Base-by-base conservation (phyloP, 176 grass and related monocot genomes). In the Olyra latifolia region DNA sequence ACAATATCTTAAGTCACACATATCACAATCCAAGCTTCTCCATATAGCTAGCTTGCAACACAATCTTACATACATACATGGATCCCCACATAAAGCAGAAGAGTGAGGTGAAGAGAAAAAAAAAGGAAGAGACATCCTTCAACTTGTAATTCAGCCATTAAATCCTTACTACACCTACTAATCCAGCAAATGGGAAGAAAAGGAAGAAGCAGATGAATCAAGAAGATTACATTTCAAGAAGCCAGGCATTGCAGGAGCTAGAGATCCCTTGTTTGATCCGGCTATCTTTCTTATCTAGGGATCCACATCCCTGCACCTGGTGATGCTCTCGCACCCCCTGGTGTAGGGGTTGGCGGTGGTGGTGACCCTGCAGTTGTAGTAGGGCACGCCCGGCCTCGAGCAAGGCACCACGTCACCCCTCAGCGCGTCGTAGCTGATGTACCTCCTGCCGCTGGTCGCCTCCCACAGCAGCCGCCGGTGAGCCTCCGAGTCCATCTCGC, bases 401-500 rank as follows among this genome's bases (percentile, higher is more conserved):
- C 95, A 98, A 45, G 95, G 92, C 83, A 98, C 92, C 45, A 79
- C 82, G 58, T 98, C 92, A 44, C 90, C 77, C 81, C 92, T 91
- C 69, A 98, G 92, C 16, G 95, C 92, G 20, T 76, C 89, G 57
- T 98, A 94, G 87, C 95, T 98, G 19, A 98, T 98, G 89, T 98
- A 98, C 83, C 90, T 80, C 80, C 70, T 80, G 22, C 69, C 49
- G 22, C 58, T 22, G 39, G 45, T 56, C 19, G 89, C 52, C 72
- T 74, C 81, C 87, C 86, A 87, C 38, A 94, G 52, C 62, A 84
- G n/a, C 84, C 90, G 58, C 70, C 74, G 75, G 71, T 80, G 85
- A 38, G 53, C 73, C 81, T 92, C 86, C 57, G 86, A 89, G 66
- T 87, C 90, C 73, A 92, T 63, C 62, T 97, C 32, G 32, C 32